phyloP scores from a whole-genome alignment of 2,329 filamentous ascomycete genomes.

The Epichloe typhina region DNA sequence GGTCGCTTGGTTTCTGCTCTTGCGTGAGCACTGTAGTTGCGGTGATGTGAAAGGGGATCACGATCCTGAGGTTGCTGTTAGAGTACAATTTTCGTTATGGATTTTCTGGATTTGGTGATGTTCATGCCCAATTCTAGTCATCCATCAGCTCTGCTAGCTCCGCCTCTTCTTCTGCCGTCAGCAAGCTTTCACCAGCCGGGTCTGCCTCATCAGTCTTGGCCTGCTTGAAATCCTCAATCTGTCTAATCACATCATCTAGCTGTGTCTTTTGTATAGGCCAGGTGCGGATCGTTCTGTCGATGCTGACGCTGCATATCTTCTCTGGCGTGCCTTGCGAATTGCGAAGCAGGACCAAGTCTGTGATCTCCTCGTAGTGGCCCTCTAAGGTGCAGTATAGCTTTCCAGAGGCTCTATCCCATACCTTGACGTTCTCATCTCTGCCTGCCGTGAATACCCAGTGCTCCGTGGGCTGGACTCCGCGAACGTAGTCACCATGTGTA shows the following conservation, averaged over 20 bases:
- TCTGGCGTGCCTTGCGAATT: conserved; percentile 22
- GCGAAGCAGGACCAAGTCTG: conserved; percentile 54
- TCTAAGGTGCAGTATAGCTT: conserved; percentile 60
- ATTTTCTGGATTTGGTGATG: neutral
- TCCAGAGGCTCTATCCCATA: conserved; percentile 70
- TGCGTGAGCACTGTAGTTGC: neutral
- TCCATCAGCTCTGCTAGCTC: conserved; percentile 88
- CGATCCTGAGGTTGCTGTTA: neutral
- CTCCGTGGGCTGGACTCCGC: conserved; percentile 62
- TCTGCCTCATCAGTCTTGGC: conserved; percentile 30
- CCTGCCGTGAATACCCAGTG: conserved; percentile 79
- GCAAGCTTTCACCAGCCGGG: conserved; percentile 31
- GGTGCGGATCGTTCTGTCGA: conserved; percentile 75
- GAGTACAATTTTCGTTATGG: too few relatives aligned
- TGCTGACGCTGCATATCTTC: conserved; percentile 66
- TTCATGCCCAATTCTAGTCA: conserved; percentile 26
- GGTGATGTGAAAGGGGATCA: neutral
- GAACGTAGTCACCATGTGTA: conserved; percentile 78
- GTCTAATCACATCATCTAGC: conserved; percentile 35
- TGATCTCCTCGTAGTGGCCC: conserved; percentile 91
- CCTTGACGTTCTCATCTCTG: conserved; percentile 77
- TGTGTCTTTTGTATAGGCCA: conserved; percentile 61
- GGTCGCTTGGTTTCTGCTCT: neutral
- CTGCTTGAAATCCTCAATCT: conserved; percentile 32
- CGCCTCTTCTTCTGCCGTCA: conserved; percentile 85